Percentiles rank a stretch among this genome's conserved stretches.
Conservation (phyloP, 164 flowering plant species). For the Dillenia suffruticosa region DNA sequence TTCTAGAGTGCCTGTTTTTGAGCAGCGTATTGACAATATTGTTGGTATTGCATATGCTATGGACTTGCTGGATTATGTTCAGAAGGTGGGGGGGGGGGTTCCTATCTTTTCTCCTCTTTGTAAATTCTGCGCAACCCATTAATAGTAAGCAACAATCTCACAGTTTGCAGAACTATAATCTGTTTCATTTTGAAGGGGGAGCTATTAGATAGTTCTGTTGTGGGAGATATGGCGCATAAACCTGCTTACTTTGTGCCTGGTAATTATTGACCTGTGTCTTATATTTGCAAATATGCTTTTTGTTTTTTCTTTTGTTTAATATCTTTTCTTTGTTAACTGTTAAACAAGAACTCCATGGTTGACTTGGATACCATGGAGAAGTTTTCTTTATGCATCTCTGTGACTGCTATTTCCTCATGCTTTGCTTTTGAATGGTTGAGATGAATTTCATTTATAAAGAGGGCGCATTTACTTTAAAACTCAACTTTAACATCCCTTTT, state of each 20-base stretch:
- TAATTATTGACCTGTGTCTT: constrained; percentile 19
- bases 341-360: no score
- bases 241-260: constrained; percentile 99
- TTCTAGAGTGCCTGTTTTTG: constrained; percentile 93
- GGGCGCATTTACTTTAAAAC: no score
- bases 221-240: constrained; percentile 93
- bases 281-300: neutral
- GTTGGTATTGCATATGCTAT: constrained; percentile 98
- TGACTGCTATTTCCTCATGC: no score
- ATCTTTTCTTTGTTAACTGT: no score
- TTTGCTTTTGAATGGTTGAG: no score
- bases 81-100: constrained; percentile 52
- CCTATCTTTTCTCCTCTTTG: constrained; percentile 2
- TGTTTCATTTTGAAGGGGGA: constrained; percentile 94
- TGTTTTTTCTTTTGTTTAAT: no score
- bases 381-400: no score
- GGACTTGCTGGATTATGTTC: constrained; percentile 92
- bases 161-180: constrained; percentile 29
- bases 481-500: no score
- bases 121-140: constrained; percentile 9
- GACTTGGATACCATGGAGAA: no score
- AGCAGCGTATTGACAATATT: constrained; percentile 97
- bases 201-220: constrained; percentile 73
- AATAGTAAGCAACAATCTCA: constrained; percentile 27
- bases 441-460: no score